A percentile compares a stretch with the other conserved stretches of the same genome.
Conservation (phyloP, 495 filamentous ascomycete species). For the Podospora sp. region DNA sequence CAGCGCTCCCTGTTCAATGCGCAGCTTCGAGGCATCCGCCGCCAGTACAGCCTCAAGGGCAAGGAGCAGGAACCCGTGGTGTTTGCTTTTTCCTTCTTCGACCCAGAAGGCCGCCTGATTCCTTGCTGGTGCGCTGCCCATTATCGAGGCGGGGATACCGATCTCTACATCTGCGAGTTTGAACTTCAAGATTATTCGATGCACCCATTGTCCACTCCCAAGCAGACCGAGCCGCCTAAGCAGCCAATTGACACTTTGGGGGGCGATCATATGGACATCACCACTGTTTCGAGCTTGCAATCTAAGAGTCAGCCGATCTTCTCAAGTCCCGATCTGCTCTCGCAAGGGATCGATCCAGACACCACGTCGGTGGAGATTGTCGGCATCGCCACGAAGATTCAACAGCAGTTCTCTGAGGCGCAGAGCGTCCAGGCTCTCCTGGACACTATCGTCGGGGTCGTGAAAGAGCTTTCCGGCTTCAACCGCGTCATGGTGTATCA, state of each 20-base stretch:
- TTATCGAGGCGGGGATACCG: constrained; percentile 23
- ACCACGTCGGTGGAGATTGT: constrained; percentile 27
- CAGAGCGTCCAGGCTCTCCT: constrained; percentile 20
- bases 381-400: constrained; percentile 28
- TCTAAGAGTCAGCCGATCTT: constrained; percentile 28
- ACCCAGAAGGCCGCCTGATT: constrained; percentile 25
- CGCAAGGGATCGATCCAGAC: constrained; percentile 11
- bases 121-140: constrained; percentile 34
- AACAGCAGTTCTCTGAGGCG: constrained; percentile 27
- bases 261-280: constrained; percentile 30
- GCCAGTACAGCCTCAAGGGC: constrained; percentile 14
- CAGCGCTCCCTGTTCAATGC: constrained; percentile 26
- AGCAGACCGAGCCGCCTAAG: not conserved
- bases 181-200: constrained; percentile 30
- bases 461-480: constrained; percentile 28
- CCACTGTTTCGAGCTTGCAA: constrained; percentile 30
- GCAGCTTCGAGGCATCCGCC: constrained; percentile 22
- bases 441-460: constrained; percentile 27
- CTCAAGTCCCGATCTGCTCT: constrained; percentile 1
- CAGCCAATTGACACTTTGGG: constrained; percentile 31
- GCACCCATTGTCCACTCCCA: constrained; percentile 22
- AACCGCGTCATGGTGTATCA: constrained; percentile 32
- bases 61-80: constrained; percentile 29
- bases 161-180: constrained; percentile 34
- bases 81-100: constrained; percentile 30